phyloP scores from a whole-genome alignment of 78 protist species.

The Dictyostelium firmibasis region DNA sequence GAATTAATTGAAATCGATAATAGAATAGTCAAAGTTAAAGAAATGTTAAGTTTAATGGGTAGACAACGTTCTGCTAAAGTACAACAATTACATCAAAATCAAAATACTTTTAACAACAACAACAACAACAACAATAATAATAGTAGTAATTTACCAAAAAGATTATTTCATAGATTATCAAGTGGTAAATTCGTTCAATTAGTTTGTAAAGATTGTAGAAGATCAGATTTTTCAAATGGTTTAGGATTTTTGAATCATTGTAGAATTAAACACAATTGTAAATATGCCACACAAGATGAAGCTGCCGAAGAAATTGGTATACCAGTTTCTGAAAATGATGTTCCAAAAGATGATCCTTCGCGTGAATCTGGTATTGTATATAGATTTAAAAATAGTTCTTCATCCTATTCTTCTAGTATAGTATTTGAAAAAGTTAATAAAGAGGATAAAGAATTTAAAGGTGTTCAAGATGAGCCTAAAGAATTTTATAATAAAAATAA shows the following conservation, averaged over 20 bases:
- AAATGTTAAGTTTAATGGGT: conserved; percentile 29
- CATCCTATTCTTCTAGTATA: not conserved
- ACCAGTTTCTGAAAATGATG: not conserved
- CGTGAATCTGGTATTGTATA: not conserved
- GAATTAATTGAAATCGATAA: conserved; percentile 55
- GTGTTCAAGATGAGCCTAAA: not conserved
- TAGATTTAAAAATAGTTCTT: not conserved
- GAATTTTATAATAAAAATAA: not conserved
- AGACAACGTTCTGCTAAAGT: conserved; percentile 3
- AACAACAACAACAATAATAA: too few relatives aligned
- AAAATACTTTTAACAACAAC: not conserved
- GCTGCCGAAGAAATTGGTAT: not conserved
- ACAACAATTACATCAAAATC: not conserved
- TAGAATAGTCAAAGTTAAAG: conserved; percentile 34
- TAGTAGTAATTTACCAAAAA: not conserved
- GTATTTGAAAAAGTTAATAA: not conserved
- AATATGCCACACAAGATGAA: conserved; percentile 6
- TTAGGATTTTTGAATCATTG: conserved; percentile 44
- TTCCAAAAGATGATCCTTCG: conserved; percentile 58
- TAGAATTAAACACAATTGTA: not conserved
- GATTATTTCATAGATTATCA: not conserved
- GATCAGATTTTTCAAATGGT: not conserved
- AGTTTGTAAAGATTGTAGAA: conserved; percentile 28
- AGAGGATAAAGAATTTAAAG: not conserved
- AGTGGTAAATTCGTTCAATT: not conserved